A percentile compares a stretch with the other conserved stretches of the same genome.
phyloP scores from a whole-genome alignment of 2,329 filamentous ascomycete species.

The Decorospora gaudefroyi region DNA sequence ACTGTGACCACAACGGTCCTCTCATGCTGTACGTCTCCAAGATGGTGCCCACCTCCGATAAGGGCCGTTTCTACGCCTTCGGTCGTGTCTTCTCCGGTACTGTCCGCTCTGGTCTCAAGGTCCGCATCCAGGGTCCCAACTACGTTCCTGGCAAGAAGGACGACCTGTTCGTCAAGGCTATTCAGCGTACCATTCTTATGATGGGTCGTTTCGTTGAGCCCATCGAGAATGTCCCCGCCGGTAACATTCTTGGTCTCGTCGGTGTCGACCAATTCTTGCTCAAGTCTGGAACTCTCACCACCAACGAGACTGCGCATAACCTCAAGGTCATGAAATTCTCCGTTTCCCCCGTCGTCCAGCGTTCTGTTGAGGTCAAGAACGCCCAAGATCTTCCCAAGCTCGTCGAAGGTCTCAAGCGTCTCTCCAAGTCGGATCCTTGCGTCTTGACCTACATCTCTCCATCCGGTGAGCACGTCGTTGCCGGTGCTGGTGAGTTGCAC shows the following conservation, averaged over 20 bases:
- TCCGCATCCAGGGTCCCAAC: slow-evolving; percentile 99
- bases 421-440: slow-evolving; percentile 99
- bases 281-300: slow-evolving; percentile 99
- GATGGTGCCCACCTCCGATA: slow-evolving; percentile 99
- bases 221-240: slow-evolving; percentile 97
- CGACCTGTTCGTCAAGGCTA: slow-evolving; percentile 98
- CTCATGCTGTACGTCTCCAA: slow-evolving; percentile 99
- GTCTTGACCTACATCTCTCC: slow-evolving; percentile 87
- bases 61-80: slow-evolving; percentile 99
- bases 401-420: slow-evolving; percentile 99
- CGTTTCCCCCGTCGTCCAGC: slow-evolving; percentile 97
- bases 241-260: slow-evolving; percentile 99
- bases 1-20: slow-evolving; percentile 96
- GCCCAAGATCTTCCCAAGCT: slow-evolving; percentile 99
- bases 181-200: slow-evolving; percentile 99
- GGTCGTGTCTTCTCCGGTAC: slow-evolving; percentile 99
- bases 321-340: slow-evolving; percentile 99
- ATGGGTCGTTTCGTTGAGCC: slow-evolving; percentile 99
- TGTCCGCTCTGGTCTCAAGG: slow-evolving; percentile 96
- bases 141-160: slow-evolving; percentile 98
- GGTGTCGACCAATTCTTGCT: slow-evolving; percentile 99
- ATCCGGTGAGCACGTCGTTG: slow-evolving; percentile 98
- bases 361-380: slow-evolving; percentile 99
- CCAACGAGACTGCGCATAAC: slow-evolving; percentile 97
- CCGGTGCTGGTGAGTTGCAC: slow-evolving; percentile 98